Percentiles rank a stretch among this genome's conserved stretches.
Conservation (phyloP, 441 rosid species). For the Oxalis stricta region DNA sequence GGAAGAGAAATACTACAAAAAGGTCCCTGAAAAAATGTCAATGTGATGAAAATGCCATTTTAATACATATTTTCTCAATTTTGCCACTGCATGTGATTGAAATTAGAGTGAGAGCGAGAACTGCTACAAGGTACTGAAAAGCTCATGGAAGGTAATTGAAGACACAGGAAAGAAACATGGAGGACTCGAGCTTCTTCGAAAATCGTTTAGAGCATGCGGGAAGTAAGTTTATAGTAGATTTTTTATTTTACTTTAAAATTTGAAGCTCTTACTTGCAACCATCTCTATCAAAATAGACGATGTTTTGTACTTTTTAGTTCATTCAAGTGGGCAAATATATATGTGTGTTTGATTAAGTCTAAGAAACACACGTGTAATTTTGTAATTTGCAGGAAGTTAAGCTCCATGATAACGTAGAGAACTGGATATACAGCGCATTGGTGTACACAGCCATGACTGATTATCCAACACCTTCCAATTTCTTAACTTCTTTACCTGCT, state of each 20-base stretch:
- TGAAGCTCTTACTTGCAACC: too few species aligned
- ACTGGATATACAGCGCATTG: slow-evolving; percentile 33
- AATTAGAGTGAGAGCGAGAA: slow-evolving; percentile 39
- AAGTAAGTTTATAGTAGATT: slow-evolving; percentile 1
- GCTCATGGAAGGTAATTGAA: slow-evolving; percentile 33
- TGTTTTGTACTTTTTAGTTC: too few species aligned
- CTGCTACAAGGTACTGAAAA: slow-evolving; percentile 44
- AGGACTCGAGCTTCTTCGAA: slow-evolving; percentile 26
- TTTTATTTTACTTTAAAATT: too few species aligned
- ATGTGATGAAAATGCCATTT: too few species aligned
- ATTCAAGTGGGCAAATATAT: not conserved
- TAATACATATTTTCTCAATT: too few species aligned
- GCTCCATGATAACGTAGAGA: too few species aligned
- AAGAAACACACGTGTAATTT: too few species aligned
- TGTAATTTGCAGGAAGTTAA: too few species aligned
- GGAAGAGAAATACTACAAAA: too few species aligned
- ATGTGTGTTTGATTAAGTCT: not conserved
- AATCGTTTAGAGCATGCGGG: slow-evolving; percentile 43
- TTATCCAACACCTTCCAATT: slow-evolving; percentile 50
- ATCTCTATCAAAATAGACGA: too few species aligned
- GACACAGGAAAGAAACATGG: slow-evolving; percentile 11
- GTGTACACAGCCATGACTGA: slow-evolving; percentile 52
- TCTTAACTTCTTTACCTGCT: slow-evolving; percentile 41
- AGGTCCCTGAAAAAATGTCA: too few species aligned
- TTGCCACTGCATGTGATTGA: not conserved